phyloP scores from a whole-genome alignment of 345 rosid species.

The Eucalyptus shirleyi region DNA sequence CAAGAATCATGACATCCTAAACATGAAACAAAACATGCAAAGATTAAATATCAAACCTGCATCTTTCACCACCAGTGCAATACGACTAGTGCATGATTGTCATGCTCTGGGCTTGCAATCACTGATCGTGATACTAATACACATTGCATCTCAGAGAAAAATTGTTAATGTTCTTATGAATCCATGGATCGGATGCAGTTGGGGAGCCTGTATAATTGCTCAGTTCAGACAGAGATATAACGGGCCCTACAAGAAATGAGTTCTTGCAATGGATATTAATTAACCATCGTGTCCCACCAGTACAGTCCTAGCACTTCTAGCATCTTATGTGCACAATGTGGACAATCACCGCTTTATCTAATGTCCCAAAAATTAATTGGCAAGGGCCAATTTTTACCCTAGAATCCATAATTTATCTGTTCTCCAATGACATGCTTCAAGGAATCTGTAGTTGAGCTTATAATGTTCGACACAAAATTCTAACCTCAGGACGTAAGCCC shows the following conservation, averaged over 20 bases:
- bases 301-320: neutral
- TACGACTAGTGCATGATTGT: neutral
- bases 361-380: neutral
- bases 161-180: neutral
- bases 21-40: neutral
- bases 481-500: constrained; percentile 69
- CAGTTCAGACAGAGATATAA: neutral
- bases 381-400: neutral
- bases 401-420: neutral
- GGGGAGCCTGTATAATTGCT: neutral
- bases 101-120: neutral
- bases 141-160: neutral
- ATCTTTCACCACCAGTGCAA: neutral
- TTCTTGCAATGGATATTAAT: neutral
- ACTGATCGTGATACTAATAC: neutral
- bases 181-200: neutral
- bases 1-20: constrained; percentile 81
- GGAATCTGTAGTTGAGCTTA: neutral
- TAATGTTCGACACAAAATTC: neutral
- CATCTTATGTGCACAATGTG: neutral
- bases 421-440: neutral
- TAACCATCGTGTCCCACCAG: neutral
- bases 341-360: neutral
- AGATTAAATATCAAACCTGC: neutral
- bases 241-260: neutral